Evolutionary conservation across 331 rosid genomes (phyloP).

Genomic region (Spiraea crenata): DNA sequence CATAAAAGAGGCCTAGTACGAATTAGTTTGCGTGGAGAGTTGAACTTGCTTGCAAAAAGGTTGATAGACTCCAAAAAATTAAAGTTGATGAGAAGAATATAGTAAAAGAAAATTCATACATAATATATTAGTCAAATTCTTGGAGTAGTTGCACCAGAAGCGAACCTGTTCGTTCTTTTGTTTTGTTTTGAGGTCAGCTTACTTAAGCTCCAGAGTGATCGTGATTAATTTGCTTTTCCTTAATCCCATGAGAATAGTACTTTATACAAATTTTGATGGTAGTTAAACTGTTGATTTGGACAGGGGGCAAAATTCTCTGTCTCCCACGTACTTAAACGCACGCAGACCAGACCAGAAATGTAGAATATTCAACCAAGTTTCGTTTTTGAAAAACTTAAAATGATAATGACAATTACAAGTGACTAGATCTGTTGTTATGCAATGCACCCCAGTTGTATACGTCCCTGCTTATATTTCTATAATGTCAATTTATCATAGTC

Average conservation of each 20-base stretch:
- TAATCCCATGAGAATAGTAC: neutral
- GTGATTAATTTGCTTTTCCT: conserved; percentile 3
- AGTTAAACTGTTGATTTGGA: conserved; percentile 11
- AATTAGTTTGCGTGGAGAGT: conserved; percentile 15
- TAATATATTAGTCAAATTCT: conserved; percentile 23
- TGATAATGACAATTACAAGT: neutral
- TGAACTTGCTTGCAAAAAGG: conserved; percentile 22
- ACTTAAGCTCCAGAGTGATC: conserved; percentile 9
- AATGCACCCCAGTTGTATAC: conserved; percentile 25
- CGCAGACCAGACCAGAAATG: conserved; percentile 10
- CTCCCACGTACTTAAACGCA: neutral
- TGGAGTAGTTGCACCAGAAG: conserved; percentile 39
- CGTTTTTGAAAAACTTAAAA: neutral
- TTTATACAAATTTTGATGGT: conserved; percentile 19
- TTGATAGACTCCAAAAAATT: neutral
- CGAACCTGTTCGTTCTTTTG: conserved; percentile 8
- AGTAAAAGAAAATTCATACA: conserved; percentile 20
- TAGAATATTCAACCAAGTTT: conserved; percentile 18
- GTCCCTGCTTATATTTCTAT: neutral
- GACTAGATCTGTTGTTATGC: conserved; percentile 27
- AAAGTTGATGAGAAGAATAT: conserved; percentile 16
- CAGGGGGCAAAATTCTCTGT: neutral
- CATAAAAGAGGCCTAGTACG: neutral
- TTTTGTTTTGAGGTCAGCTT: conserved; percentile 18
- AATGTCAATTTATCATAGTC: conserved; percentile 1